Conservation (phyloP, 2,329 filamentous ascomycete genomes). For the Grosmannia serpens region DNA sequence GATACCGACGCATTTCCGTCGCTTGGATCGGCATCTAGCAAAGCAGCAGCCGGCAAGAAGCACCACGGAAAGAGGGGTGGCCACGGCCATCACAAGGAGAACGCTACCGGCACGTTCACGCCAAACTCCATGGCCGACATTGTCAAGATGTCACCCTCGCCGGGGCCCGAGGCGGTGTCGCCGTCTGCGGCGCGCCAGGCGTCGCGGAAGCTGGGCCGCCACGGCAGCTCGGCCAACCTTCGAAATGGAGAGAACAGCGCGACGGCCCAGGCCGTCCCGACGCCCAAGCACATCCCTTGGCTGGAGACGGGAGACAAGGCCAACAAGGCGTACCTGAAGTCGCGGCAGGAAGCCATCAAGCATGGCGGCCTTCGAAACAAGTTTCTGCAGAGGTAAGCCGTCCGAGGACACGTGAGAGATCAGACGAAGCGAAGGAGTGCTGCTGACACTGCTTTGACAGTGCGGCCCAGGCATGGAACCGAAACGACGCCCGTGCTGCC, state of each 20-base stretch:
- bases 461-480: conserved; percentile 96
- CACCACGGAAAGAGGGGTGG: conserved; percentile 86
- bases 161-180: conserved; percentile 40
- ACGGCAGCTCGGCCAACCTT: conserved; percentile 53
- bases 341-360: conserved; percentile 90
- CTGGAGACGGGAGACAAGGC: conserved; percentile 82
- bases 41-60: conserved; percentile 63
- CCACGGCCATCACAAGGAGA: conserved; percentile 62
- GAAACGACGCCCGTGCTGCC: conserved; percentile 89
- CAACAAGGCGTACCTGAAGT: conserved; percentile 91
- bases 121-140: conserved; percentile 84
- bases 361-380: conserved; percentile 95
- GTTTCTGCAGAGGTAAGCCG: conserved; percentile 74
- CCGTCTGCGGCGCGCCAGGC: conserved; percentile 40
- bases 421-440: neutral
- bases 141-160: conserved; percentile 87
- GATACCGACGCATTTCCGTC: conserved; percentile 94
- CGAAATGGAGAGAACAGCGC: conserved; percentile 66
- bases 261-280: conserved; percentile 71
- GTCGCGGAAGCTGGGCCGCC: conserved; percentile 46
- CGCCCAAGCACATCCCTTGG: conserved; percentile 91
- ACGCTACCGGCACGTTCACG: conserved; percentile 20
- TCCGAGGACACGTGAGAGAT: too few relatives aligned
- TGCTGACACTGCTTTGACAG: conserved; percentile 30
- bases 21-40: conserved; percentile 63